Base-by-base conservation (phyloP, 2,329 filamentous ascomycete species). In the Penicillium sp. region DNA sequence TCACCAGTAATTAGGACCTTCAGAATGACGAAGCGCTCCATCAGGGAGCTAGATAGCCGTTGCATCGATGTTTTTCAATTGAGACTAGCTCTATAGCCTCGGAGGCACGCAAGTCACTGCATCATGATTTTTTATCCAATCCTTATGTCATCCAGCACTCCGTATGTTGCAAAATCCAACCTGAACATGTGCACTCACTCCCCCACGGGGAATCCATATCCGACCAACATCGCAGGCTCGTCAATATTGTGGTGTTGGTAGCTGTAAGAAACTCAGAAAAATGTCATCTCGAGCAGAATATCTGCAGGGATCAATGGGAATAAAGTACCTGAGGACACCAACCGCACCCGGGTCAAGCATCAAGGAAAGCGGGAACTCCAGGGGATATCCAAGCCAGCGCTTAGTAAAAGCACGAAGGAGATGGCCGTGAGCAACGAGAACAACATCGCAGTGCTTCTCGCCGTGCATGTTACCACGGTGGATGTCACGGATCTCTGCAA, bases 391-490 rank as follows among this genome's bases (percentile, higher is more conserved):
- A 49, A 83, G 61, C 81, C 81, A 83, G 8, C 81, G 69, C 68
- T 81, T 82, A 2, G 77, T 75, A 60, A 83, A 82, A 4, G 75
- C 78, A 30, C 81, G 77, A 5, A 83, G 74, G 19, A 82, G 74
- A 64, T 77, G 79, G 8, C 80, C 80, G 61, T 82, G 79, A 1
- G 80, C 75, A 30, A 80, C 73, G 55, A 75, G 69, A 3, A 75
- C 61, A 8, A 81, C 68, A 68, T 81, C 78, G 22, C 69, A 68
- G 14, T 77, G 66, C 7, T 73, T 73, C 55, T 76, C 76, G 1
- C 76, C 78, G 48, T 76, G 70, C 73, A 82, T 80, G 54, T 70
- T 70, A 8, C 73, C 75, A 13, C 64, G 61, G 54, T 83, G 80
- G 4, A 80, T 71, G 1, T 70, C 60, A 13, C 72, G 73, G 33